Percentiles rank a stretch among this genome's conserved stretches.
Evolutionary conservation across 2,329 filamentous ascomycete species (phyloP).

Genomic region (Aureobasidium melanogenum): DNA sequence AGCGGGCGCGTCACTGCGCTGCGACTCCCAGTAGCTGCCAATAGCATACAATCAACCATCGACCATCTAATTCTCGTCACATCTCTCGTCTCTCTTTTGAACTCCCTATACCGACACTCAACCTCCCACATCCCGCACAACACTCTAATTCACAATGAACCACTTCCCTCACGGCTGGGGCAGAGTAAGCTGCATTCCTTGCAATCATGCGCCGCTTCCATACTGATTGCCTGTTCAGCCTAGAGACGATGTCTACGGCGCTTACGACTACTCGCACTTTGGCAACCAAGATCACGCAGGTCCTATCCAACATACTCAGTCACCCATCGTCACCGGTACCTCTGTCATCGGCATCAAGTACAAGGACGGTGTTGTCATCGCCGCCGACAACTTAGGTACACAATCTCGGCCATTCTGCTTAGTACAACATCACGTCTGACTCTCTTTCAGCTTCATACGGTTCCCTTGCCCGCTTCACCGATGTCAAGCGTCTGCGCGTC

Average conservation of each 20-base stretch:
- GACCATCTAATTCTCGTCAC: background rate
- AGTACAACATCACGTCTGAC: constrained; percentile 3
- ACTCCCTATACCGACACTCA: background rate
- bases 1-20: constrained; percentile 4
- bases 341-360: constrained; percentile 94
- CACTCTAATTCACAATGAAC: constrained; percentile 42
- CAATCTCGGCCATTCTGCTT: background rate
- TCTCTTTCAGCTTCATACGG: constrained; percentile 74
- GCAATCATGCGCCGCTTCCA: constrained; percentile 21
- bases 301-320: constrained; percentile 81
- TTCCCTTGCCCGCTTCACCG: constrained; percentile 86
- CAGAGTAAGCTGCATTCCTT: constrained; percentile 42
- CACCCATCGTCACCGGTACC: constrained; percentile 89
- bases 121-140: constrained; percentile 17
- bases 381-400: constrained; percentile 87
- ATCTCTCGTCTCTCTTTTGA: background rate
- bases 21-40: background rate
- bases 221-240: constrained; percentile 53
- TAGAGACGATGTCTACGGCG: constrained; percentile 92
- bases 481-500: constrained; percentile 86
- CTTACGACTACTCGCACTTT: constrained; percentile 83
- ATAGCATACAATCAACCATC: background rate
- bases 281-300: constrained; percentile 44
- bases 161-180: constrained; percentile 59
- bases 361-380: constrained; percentile 91